Conservation (phyloP, 2,329 filamentous ascomycete species). For the Dactylonectria macrodidyma region DNA sequence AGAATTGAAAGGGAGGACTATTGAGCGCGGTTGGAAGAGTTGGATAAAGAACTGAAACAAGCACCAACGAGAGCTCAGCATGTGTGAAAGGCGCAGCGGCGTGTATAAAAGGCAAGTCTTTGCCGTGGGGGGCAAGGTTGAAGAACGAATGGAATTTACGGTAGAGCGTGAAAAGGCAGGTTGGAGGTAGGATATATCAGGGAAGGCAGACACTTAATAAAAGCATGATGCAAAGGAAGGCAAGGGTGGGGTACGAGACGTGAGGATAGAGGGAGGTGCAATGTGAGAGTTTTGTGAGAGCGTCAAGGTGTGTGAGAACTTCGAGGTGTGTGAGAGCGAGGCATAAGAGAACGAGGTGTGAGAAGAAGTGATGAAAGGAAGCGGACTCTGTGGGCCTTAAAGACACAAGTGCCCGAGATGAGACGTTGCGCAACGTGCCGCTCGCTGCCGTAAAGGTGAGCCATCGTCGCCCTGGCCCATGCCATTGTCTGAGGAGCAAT, state of each 20-base stretch:
- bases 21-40: slow-evolving; percentile 13
- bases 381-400: slow-evolving; percentile 28
- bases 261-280: slow-evolving; percentile 12
- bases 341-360: slow-evolving; percentile 21
- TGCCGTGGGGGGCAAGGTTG: background rate
- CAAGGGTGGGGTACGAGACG: slow-evolving; percentile 23
- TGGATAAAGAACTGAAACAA: slow-evolving; percentile 6
- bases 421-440: slow-evolving; percentile 31
- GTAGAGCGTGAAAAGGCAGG: slow-evolving; percentile 25
- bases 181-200: slow-evolving; percentile 27
- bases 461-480: slow-evolving; percentile 30
- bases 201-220: slow-evolving; percentile 27
- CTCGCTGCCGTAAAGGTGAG: slow-evolving; percentile 18
- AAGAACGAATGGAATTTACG: slow-evolving; percentile 14
- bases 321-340: background rate
- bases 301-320: too few species aligned
- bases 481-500: slow-evolving; percentile 35
- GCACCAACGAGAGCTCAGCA: background rate
- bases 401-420: slow-evolving; percentile 35
- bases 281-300: slow-evolving; percentile 19
- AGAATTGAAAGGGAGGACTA: slow-evolving; percentile 5
- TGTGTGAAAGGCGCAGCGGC: slow-evolving; percentile 24
- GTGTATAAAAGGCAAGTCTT: slow-evolving; percentile 30
- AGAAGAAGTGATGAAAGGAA: slow-evolving; percentile 21
- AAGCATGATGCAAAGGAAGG: slow-evolving; percentile 23